Conservation (phyloP, 371 early-diverging fungal species). For the Rhizomucor pusillus region DNA sequence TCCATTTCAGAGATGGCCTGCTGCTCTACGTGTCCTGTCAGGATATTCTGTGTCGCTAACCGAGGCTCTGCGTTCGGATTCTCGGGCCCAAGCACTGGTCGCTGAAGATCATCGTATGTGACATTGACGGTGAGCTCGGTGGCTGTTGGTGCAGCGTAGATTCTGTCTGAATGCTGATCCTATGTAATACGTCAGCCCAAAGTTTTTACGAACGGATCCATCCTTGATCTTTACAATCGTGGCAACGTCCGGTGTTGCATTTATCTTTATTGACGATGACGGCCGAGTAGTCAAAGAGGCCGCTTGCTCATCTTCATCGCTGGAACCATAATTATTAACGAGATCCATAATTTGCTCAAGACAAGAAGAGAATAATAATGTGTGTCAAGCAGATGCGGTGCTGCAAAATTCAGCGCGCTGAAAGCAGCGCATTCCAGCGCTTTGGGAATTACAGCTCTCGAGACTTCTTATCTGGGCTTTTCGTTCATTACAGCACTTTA, state of each 20-base stretch:
- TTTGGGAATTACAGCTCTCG: no score
- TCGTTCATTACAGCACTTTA: no score
- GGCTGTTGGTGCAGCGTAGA: constrained; percentile 65
- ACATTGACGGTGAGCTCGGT: constrained; percentile 76
- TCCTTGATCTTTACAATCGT: constrained; percentile 51
- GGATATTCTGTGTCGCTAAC: constrained; percentile 60
- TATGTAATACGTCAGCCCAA: constrained; percentile 6
- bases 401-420: no score
- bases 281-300: not conserved
- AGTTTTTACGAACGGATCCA: not conserved
- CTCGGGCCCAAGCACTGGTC: constrained; percentile 71
- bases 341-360: no score
- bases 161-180: constrained; percentile 26
- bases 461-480: no score
- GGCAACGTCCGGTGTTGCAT: constrained; percentile 75
- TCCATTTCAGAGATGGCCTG: constrained; percentile 73
- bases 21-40: constrained; percentile 82
- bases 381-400: no score
- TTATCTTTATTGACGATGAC: constrained; percentile 24
- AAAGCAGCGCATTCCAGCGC: no score
- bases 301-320: constrained; percentile 48
- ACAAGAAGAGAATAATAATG: no score
- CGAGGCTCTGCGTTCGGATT: constrained; percentile 65
- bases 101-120: constrained; percentile 69
- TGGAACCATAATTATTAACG: constrained; percentile 46